Evolutionary conservation across 345 rosid species (phyloP).

Genomic region (Rhizophora mangle): DNA sequence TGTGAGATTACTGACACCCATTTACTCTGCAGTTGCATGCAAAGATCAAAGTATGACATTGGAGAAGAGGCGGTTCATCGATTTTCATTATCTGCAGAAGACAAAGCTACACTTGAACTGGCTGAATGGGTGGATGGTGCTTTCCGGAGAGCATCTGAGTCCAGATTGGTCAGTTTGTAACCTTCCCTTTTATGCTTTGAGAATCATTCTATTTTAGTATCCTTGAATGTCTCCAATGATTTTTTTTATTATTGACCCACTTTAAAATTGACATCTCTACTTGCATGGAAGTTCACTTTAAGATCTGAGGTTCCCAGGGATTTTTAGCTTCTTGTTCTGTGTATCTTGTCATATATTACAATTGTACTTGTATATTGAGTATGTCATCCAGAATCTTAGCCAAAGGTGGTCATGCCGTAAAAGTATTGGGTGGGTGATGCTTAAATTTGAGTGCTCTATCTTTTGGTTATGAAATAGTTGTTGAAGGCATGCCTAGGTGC

Average conservation of each 20-base stretch:
- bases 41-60: conserved; percentile 85
- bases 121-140: conserved; percentile 93
- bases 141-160: conserved; percentile 63
- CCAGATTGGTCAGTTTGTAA: conserved; percentile 23
- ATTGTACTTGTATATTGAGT: too few species aligned
- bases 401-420: too few species aligned
- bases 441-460: too few species aligned
- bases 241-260: background rate
- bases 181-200: background rate
- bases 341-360: background rate
- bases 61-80: conserved; percentile 95
- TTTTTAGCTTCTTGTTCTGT: background rate
- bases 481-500: too few species aligned
- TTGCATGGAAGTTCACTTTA: background rate
- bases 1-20: conserved; percentile 12
- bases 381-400: too few species aligned
- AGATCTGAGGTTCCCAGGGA: background rate
- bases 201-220: background rate
- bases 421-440: too few species aligned
- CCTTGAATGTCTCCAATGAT: background rate
- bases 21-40: conserved; percentile 77
- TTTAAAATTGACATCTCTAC: background rate
- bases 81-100: conserved; percentile 91
- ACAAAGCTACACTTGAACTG: conserved; percentile 91
- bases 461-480: too few species aligned